Evolutionary conservation across 2,329 filamentous ascomycete species (phyloP), one percentile per base, ranked within the genome.

Genomic region (Myriosclerotinia scirpicola): DNA sequence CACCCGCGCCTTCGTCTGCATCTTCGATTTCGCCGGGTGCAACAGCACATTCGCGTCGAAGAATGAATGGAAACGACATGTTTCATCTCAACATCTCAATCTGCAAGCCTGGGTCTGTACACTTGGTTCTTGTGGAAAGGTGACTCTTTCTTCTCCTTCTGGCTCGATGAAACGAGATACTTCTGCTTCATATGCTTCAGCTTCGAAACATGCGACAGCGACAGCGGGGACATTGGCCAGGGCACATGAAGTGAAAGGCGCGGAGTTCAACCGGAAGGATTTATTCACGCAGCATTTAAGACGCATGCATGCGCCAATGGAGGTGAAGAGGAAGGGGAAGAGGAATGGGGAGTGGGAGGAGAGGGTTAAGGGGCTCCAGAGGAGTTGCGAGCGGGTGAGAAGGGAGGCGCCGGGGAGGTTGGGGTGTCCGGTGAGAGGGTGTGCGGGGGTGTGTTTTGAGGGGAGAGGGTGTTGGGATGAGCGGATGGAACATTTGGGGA

Each of bases 1-100:
- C 73, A 83, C 81, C 2, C 83, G 85, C 0, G 83, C 86, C 0
- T 95, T 94, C 74, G 81, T 83, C 34, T 98, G 94, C 77, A 87
- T 92, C 66, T 93, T 97, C 76, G 81, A 85, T 40, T 88, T 86
- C 65, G 95, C 93, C 66, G 90, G 90, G 44, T 98, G 94, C 79
- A 71, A 69, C 0, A 85, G 87, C 2, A 87, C 83, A 0, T 97
- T 97, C 74, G 83, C 85, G 3, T 88, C 84, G 71, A 97, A 96
- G 80, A 97, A 97, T 76, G 93, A 97, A 77, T 97, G 94, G 94
- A 97, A 97, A 78, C 87, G 94, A 0, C 94, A 98, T 75, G 87
- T 94, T 73, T 80, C 82, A 42, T 90, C 90, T 0, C 90, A 96
- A 75, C 94, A 98, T 75, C 81, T 97, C 30, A 85, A 88, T 64